Percentiles rank a stretch among this genome's conserved stretches.
phyloP scores from a whole-genome alignment of 257 asterid species.

The Fraxinus quadrangulata region DNA sequence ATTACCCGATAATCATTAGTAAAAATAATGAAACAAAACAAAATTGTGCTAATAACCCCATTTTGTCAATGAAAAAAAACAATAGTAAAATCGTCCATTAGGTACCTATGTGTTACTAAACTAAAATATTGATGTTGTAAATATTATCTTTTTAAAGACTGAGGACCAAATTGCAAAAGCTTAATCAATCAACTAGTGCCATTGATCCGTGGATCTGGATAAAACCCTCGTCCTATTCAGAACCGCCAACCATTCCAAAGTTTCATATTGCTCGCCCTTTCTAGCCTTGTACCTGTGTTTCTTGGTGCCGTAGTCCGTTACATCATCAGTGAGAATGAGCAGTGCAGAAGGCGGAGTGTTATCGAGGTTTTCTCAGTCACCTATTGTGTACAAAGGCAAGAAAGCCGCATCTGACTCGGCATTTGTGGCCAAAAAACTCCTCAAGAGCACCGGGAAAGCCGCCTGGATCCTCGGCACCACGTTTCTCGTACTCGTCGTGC shows the following conservation, averaged over 20 bases:
- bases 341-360: neutral
- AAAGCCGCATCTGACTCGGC: conserved; percentile 64
- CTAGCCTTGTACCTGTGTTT: neutral
- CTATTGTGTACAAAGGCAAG: conserved; percentile 69
- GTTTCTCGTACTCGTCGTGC: conserved; percentile 69
- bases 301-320: neutral
- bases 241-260: neutral
- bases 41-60: too few relatives aligned
- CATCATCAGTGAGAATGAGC: neutral
- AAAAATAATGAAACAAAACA: too few relatives aligned
- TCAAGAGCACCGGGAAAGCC: conserved; percentile 86
- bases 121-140: too few relatives aligned
- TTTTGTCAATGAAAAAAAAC: too few relatives aligned
- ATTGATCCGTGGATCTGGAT: neutral
- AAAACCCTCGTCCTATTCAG: neutral
- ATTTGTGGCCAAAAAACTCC: conserved; percentile 61
- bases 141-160: too few relatives aligned
- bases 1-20: too few relatives aligned
- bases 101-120: too few relatives aligned
- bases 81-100: too few relatives aligned
- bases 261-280: neutral
- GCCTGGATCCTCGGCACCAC: conserved; percentile 88
- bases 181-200: neutral
- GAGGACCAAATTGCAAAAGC: too few relatives aligned
- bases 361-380: conserved; percentile 45